Base-by-base conservation (phyloP, 768 basidiomycete genomes). In the Hebeloma cylindrosporum region DNA sequence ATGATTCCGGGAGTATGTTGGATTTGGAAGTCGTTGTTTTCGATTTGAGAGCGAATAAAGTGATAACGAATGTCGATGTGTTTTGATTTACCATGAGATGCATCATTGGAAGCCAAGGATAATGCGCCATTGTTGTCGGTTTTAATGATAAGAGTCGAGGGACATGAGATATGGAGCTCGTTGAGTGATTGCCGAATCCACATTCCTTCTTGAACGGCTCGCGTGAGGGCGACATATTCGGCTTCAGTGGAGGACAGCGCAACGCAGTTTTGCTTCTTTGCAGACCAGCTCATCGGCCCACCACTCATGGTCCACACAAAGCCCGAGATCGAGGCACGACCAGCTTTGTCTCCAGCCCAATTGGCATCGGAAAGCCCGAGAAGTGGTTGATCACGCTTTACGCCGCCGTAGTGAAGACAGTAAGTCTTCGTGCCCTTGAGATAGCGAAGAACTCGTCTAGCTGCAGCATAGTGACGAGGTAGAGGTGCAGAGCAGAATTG, bases 351-450 rank as follows among this genome's bases (percentile, higher is more conserved):
- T 0, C 37, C 58, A 0, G 53, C 60, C 40, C 56, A 63, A 28
- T 62, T 59, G 0, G 61, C 48, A 34, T 70, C 59, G 0, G 57
- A 50, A 28, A 56, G 61, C 0, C 59, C 51, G 0, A 48, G 11
- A 4, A 64, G 45, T 3, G 20, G 36, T 18, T 14, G 14, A 45
- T 32, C 6, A 9, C 17, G 5, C 2, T 16, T 9, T 1, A 20
- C 32, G 0, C 62, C 42, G 0, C 54, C 56, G 14, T 56, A 50
- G 2, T 42, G 25, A 8, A 60, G 40, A 2, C 44, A 27, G 18
- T 38, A 28, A 2, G 46, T 7, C n/a, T 36, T 21, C 3, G 51
- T 56, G 1, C 51, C 54, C 22, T 47, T 44, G 13, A 56, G 51
- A 27, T 52, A 56, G 5, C 45, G 45, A 10, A 56, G 41, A 17